phyloP scores from a whole-genome alignment of 495 filamentous ascomycete genomes.

The Hyaloscypha finlandica region DNA sequence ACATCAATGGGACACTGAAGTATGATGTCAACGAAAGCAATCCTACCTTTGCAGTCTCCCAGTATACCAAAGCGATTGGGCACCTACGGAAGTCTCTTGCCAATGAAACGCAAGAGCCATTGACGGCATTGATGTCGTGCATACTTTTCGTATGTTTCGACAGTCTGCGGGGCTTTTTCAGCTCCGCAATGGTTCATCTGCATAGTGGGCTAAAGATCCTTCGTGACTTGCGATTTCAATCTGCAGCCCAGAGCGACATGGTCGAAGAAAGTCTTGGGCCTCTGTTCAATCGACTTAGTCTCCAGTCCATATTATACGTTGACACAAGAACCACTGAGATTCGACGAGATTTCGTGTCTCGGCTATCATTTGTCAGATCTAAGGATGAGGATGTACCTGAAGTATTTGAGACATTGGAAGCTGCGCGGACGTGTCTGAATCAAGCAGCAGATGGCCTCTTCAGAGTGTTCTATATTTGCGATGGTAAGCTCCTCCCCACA shows the following conservation, averaged over 20 bases:
- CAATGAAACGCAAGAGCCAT: slow-evolving; percentile 12
- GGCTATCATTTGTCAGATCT: slow-evolving; percentile 4
- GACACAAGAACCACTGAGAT: slow-evolving; percentile 18
- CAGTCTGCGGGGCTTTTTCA: slow-evolving; percentile 25
- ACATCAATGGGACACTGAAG: slow-evolving; percentile 4
- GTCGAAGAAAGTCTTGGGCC: slow-evolving; percentile 21
- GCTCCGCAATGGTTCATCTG: slow-evolving; percentile 30
- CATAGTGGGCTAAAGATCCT: slow-evolving; percentile 31
- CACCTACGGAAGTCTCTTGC: slow-evolving; percentile 20
- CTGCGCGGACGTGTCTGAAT: slow-evolving; percentile 20
- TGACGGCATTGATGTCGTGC: slow-evolving; percentile 28
- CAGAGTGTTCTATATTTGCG: slow-evolving; percentile 22
- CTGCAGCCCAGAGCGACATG: background rate
- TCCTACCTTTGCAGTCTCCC: slow-evolving; percentile 20
- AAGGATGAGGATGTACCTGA: slow-evolving; percentile 14
- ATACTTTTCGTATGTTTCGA: slow-evolving; percentile 31
- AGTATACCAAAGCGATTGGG: slow-evolving; percentile 29
- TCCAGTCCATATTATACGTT: slow-evolving; percentile 30
- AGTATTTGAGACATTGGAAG: slow-evolving; percentile 23
- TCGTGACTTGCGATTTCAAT: slow-evolving; percentile 10
- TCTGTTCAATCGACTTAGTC: slow-evolving; percentile 20
- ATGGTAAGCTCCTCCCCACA: slow-evolving; percentile 9
- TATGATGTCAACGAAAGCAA: background rate
- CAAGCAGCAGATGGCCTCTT: slow-evolving; percentile 22
- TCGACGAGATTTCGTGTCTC: slow-evolving; percentile 9